A percentile compares a stretch with the other conserved stretches of the same genome.
Conservation (phyloP, 106 monocot genomes). For the Dioscorea dumetorum region DNA sequence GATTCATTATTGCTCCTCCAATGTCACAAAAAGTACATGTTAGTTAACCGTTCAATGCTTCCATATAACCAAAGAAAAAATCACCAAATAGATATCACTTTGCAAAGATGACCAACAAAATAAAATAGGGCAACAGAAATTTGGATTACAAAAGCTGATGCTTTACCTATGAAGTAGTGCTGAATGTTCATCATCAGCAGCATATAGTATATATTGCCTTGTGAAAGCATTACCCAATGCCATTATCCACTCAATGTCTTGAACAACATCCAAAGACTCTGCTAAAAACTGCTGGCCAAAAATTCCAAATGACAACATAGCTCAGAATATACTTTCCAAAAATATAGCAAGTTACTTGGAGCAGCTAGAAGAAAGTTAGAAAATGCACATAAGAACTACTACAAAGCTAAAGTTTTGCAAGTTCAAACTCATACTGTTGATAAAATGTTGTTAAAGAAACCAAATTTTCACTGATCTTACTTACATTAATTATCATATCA, state of each 20-base stretch:
- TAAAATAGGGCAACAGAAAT: too few species aligned
- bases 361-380: too few species aligned
- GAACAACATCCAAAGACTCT: constrained; percentile 92
- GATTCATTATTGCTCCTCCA: too few species aligned
- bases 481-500: constrained; percentile 91
- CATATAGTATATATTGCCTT: constrained; percentile 73
- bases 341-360: too few species aligned
- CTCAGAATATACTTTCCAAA: too few species aligned
- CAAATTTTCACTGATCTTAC: constrained; percentile 18
- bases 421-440: not conserved
- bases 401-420: constrained; percentile 1
- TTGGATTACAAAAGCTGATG: too few species aligned
- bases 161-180: constrained; percentile 87
- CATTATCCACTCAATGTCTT: constrained; percentile 71
- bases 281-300: constrained; percentile 70
- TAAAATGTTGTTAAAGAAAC: not conserved
- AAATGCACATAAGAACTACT: too few species aligned
- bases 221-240: constrained; percentile 86
- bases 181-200: constrained; percentile 62
- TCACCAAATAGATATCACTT: too few species aligned
- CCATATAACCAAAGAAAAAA: too few species aligned
- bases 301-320: not conserved
- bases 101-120: too few species aligned
- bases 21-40: too few species aligned
- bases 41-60: too few species aligned